Conservation (phyloP, 305 asterid genomes). For the Solanum hybrid region DNA sequence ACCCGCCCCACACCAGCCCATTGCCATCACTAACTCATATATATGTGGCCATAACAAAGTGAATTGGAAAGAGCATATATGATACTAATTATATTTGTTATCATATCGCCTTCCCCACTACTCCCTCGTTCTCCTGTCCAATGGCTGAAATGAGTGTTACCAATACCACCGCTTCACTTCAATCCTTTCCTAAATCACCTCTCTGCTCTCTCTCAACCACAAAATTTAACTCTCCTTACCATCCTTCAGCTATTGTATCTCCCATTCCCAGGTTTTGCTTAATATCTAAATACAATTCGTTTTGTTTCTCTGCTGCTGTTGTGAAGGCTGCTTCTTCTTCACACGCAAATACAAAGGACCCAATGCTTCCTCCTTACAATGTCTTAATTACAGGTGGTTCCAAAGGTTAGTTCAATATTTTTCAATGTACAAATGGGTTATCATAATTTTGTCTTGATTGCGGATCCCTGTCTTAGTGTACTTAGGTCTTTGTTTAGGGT, state of each 20-base stretch:
- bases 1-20: background rate
- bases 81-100: background rate
- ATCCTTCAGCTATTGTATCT: background rate
- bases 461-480: background rate
- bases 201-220: background rate
- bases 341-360: constrained; percentile 22
- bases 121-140: background rate
- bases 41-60: background rate
- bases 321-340: constrained; percentile 6
- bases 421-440: background rate
- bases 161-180: background rate
- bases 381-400: constrained; percentile 75
- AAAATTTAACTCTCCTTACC: background rate
- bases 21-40: background rate
- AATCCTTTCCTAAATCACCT: background rate
- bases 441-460: background rate
- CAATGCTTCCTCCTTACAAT: constrained; percentile 72
- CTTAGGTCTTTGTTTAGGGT: background rate
- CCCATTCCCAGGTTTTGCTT: background rate
- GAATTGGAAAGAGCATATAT: background rate
- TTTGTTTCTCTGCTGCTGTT: background rate
- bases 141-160: background rate
- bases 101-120: background rate
- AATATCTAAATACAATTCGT: background rate
- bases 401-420: constrained; percentile 36